These are phyloP conservation scores for Mrakia frigida DNA, from an alignment of 768 basidiomycete species.

Conservation along the genomic window DNA sequence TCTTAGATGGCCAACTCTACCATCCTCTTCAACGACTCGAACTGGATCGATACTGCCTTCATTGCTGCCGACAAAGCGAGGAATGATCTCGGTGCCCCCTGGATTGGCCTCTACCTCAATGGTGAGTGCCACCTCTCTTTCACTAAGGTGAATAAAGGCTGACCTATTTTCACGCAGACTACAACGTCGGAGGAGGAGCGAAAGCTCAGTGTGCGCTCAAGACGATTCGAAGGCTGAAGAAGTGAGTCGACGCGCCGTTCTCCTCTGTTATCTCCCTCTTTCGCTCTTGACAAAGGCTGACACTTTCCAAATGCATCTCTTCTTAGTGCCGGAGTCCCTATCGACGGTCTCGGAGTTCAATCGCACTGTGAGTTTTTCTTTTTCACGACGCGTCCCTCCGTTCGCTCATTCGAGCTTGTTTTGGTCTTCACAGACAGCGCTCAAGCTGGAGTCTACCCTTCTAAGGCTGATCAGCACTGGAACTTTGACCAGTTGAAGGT, in stretches of 20 bases:
- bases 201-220: conserved; percentile 16
- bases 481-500: conserved; percentile 23
- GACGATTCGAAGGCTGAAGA: not conserved
- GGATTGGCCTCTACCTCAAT: conserved; percentile 1
- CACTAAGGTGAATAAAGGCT: too few species aligned
- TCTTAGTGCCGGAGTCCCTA: not conserved
- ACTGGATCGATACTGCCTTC: conserved; percentile 14
- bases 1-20: conserved; percentile 11
- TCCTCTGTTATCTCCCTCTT: not conserved
- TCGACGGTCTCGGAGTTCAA: conserved; percentile 17
- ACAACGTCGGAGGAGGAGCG: conserved; percentile 6
- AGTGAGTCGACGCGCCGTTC: not conserved
- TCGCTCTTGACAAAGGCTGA: not conserved
- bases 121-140: too few species aligned
- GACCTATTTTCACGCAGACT: conserved; percentile 2
- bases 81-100: not conserved
- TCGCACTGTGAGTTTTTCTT: not conserved
- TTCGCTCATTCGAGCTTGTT: not conserved
- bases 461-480: conserved; percentile 22
- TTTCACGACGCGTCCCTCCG: not conserved
- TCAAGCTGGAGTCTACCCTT: not conserved
- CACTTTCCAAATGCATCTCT: not conserved
- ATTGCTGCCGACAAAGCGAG: conserved; percentile 1
- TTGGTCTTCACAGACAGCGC: not conserved
- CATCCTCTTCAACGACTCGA: conserved; percentile 8